Evolutionary conservation across 164 flowering plant species (phyloP).

Genomic region (Vitis riparia): DNA sequence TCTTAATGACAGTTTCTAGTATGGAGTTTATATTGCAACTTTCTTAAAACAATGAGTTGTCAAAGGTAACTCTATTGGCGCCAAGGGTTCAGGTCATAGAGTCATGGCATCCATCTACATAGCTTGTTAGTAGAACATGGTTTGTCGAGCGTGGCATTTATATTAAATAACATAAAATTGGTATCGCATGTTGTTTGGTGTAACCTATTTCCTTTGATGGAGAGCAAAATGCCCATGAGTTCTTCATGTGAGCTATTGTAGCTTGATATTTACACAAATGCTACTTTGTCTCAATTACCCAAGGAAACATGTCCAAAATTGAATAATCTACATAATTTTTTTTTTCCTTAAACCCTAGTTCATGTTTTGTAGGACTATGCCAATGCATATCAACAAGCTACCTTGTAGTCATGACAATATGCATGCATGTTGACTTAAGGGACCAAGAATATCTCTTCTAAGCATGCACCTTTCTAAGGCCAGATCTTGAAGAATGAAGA

Average conservation of each 20-base stretch:
- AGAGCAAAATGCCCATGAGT: constrained; percentile 4
- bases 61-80: background rate
- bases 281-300: background rate
- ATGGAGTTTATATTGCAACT: background rate
- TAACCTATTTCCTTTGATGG: constrained; percentile 17
- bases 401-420: too few species aligned
- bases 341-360: background rate
- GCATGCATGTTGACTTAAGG: too few species aligned
- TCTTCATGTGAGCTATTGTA: constrained; percentile 15
- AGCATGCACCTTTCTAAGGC: background rate
- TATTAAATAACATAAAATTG: background rate
- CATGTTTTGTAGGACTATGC: constrained; percentile 1
- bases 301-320: background rate
- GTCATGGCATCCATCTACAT: constrained; percentile 18
- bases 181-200: constrained; percentile 4
- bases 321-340: too few species aligned
- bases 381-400: background rate
- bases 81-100: constrained; percentile 20
- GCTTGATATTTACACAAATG: background rate
- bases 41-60: constrained; percentile 7
- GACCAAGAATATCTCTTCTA: background rate
- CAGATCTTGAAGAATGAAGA: too few species aligned
- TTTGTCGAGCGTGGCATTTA: background rate
- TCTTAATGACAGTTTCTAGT: background rate
- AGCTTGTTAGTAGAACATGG: constrained; percentile 5